Percentiles rank a stretch among this genome's conserved stretches.
Evolutionary conservation across 2,329 filamentous ascomycete genomes (phyloP).

Genomic region (Pestalotiopsis sp.): DNA sequence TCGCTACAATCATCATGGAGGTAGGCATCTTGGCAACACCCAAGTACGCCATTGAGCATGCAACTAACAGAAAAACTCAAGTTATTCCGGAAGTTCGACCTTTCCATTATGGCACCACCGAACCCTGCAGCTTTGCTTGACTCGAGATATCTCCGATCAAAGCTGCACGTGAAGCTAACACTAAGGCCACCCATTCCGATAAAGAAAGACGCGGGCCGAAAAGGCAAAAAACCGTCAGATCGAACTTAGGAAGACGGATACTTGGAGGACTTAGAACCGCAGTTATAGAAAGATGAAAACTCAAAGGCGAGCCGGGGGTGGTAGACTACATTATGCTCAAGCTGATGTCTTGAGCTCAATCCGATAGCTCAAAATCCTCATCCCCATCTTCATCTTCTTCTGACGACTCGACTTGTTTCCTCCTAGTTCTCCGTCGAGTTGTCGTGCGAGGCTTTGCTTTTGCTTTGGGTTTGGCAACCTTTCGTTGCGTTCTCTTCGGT

Average conservation of each 20-base stretch:
- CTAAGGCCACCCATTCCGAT: background rate
- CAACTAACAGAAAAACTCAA: background rate
- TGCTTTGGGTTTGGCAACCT: conserved; percentile 18
- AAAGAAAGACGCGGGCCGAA: background rate
- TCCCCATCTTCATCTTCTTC: conserved; percentile 25
- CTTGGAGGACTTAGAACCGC: background rate
- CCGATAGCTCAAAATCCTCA: conserved; percentile 5
- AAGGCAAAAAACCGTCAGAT: background rate
- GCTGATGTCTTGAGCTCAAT: background rate
- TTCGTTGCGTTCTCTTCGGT: conserved; percentile 15
- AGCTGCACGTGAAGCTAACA: background rate
- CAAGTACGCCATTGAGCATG: background rate
- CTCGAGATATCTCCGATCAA: background rate
- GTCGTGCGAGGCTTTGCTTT: conserved; percentile 26
- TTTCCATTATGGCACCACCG: conserved; percentile 19
- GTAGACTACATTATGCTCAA: background rate
- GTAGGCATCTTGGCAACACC: background rate
- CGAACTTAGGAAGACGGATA: too few relatives aligned
- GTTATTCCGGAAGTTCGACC: conserved; percentile 18
- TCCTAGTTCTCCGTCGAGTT: conserved; percentile 24
- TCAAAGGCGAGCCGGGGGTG: background rate
- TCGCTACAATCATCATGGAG: conserved; percentile 21
- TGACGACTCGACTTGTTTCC: conserved; percentile 19
- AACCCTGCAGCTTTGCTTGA: background rate
- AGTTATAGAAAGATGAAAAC: background rate